Conservation (phyloP, 2,329 filamentous ascomycete species). For the Didymella sp. region DNA sequence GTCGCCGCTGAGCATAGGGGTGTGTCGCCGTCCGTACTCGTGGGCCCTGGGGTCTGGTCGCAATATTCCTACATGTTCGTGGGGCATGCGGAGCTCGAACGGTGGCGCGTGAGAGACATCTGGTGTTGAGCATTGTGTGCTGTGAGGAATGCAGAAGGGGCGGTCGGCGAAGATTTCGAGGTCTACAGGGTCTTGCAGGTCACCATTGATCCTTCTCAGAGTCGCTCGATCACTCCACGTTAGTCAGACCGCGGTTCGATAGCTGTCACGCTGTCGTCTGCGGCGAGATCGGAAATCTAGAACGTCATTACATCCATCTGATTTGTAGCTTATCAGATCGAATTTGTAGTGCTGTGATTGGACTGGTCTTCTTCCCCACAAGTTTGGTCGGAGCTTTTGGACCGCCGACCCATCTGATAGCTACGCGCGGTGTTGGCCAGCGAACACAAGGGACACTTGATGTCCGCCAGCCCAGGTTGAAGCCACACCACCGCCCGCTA, state of each 20-base stretch:
- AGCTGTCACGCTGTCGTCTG: constrained; percentile 17
- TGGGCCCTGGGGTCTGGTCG: constrained; percentile 26
- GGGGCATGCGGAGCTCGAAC: constrained; percentile 33
- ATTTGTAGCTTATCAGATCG: constrained; percentile 17
- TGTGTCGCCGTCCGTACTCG: constrained; percentile 40
- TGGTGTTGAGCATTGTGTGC: constrained; percentile 42
- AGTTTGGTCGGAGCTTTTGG: background rate
- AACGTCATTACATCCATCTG: constrained; percentile 28
- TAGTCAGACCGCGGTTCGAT: constrained; percentile 18
- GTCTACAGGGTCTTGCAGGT: constrained; percentile 1
- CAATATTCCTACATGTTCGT: constrained; percentile 37
- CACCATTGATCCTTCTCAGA: background rate
- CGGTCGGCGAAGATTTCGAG: background rate
- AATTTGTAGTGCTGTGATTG: constrained; percentile 1
- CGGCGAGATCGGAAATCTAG: constrained; percentile 17
- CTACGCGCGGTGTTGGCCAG: constrained; percentile 9
- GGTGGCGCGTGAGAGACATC: constrained; percentile 42
- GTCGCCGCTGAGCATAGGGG: constrained; percentile 53
- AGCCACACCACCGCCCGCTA: constrained; percentile 45
- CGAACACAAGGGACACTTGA: constrained; percentile 12
- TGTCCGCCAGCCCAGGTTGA: constrained; percentile 14
- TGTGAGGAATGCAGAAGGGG: constrained; percentile 9
- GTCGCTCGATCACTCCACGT: constrained; percentile 3
- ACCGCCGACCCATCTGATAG: constrained; percentile 15
- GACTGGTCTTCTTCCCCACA: constrained; percentile 8